Base-by-base conservation (phyloP, 1,284 basidiomycete species). In the Boletus sp. region DNA sequence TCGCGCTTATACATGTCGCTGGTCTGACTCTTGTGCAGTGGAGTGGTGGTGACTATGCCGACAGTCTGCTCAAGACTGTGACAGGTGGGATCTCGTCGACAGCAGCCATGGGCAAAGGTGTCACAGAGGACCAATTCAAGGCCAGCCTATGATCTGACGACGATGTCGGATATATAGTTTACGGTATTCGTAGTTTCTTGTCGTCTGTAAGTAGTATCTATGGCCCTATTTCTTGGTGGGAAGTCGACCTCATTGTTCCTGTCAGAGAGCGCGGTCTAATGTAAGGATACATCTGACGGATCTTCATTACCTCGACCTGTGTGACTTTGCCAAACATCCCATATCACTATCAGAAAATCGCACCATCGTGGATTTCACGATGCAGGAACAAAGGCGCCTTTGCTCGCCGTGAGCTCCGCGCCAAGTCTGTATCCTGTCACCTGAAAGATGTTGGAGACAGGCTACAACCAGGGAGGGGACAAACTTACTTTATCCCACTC, bases 11-110 rank as follows among this genome's bases (percentile, higher is more conserved):
- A 50, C 25, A n/a, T 13, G 36, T 38, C 34, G 26, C 44, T 46
- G 35, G 16, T 33, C 9, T 59, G 32, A 54, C 46, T 10, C 37
- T 23, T 22, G 19, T 52, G 45, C 58, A 93, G 86, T 97, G 94
- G 94, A 91, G 88, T 53, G 94, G 94, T 37, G 94, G 89, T 14
- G 92, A 96, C 68, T 95, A 91, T 64, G 88, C 91, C 41, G 94
- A 97, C 70, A 85, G 82, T 56, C 71, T 95, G 55, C 81, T 96
- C 72, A 94, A 93, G 81, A 94, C 94, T 7, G 89, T 95, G 39
- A 95, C 93, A 33, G 94, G 94, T 36, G 94, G 94, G 52, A 80
- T 96, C 51, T 94, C 91, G n/a, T 92, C 90, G 30, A 97, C 93
- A 12, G 82, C 93, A 9, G 93, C 94, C 16, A 96, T 97, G 94